Conservation (phyloP, 2,329 filamentous ascomycete species). For the Epichloe brachyelytri region DNA sequence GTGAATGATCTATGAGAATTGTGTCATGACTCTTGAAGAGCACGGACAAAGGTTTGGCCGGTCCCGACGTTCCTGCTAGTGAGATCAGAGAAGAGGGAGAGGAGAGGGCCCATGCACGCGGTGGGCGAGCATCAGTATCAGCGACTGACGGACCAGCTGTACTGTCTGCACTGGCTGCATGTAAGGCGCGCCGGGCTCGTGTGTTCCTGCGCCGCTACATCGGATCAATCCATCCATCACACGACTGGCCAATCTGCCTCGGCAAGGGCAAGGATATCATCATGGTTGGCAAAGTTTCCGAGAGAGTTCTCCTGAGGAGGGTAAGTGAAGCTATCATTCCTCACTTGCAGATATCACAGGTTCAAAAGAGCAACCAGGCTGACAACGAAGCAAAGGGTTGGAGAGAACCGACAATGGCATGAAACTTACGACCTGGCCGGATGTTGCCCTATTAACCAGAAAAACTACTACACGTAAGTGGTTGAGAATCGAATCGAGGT, state of each 20-base stretch:
- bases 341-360: conserved; percentile 11
- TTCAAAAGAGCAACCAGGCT: not conserved
- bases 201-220: no score
- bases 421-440: conserved; percentile 88
- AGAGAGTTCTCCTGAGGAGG: conserved; percentile 51
- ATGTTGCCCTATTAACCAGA: conserved; percentile 91
- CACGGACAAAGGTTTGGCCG: not conserved
- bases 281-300: conserved; percentile 54
- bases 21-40: no score
- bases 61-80: not conserved
- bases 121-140: not conserved
- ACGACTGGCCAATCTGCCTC: not conserved
- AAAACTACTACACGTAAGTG: conserved; percentile 93
- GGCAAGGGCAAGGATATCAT: conserved; percentile 7
- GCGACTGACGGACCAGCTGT: not conserved
- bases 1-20: no score
- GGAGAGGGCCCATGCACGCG: no score
- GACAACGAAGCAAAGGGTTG: conserved; percentile 47
- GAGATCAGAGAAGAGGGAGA: no score
- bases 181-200: no score
- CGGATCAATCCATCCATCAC: not conserved
- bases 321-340: conserved; percentile 23
- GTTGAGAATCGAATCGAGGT: not conserved
- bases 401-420: conserved; percentile 97
- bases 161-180: no score